Evolutionary conservation across 2,329 filamentous ascomycete species (phyloP).

Genomic region (Fusarium cyanostomum): DNA sequence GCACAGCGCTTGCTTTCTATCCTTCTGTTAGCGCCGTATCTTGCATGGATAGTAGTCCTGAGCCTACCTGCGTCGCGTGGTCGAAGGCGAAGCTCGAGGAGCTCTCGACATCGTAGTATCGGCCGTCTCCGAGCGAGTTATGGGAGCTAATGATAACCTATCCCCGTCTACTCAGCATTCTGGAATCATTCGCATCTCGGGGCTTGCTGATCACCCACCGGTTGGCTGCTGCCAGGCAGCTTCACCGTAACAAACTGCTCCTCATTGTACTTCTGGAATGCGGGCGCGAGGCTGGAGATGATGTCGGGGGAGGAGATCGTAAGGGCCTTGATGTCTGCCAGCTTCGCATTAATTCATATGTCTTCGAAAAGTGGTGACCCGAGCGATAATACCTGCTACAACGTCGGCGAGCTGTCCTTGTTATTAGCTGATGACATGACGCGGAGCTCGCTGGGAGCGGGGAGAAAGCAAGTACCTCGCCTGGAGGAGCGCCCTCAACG

Average conservation of each 20-base stretch:
- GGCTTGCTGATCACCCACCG: slow-evolving; percentile 42
- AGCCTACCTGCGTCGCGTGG: slow-evolving; percentile 76
- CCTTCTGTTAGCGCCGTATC: slow-evolving; percentile 23
- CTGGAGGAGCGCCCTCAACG: slow-evolving; percentile 91
- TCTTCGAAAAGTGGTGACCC: neutral
- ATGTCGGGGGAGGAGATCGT: slow-evolving; percentile 75
- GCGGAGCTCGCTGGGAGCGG: slow-evolving; percentile 14
- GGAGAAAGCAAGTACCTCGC: slow-evolving; percentile 75
- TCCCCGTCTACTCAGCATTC: slow-evolving; percentile 16
- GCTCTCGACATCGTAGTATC: slow-evolving; percentile 92
- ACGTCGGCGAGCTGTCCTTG: slow-evolving; percentile 80
- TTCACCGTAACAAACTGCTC: slow-evolving; percentile 90
- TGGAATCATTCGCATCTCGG: neutral
- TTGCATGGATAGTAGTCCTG: neutral
- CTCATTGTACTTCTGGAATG: slow-evolving; percentile 96
- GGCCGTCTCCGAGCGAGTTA: slow-evolving; percentile 80
- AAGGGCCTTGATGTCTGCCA: slow-evolving; percentile 86
- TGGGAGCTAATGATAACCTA: slow-evolving; percentile 86
- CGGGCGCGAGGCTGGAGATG: slow-evolving; percentile 77
- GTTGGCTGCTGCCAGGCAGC: slow-evolving; percentile 83
- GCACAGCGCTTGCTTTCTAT: slow-evolving; percentile 82
- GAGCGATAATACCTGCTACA: slow-evolving; percentile 72
- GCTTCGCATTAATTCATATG: slow-evolving; percentile 31
- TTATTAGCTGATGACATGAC: slow-evolving; percentile 45
- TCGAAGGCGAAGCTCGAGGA: slow-evolving; percentile 90